Base-by-base conservation (phyloP, 192 early-diverging fungal genomes). In the Anaeromyces robustus region DNA sequence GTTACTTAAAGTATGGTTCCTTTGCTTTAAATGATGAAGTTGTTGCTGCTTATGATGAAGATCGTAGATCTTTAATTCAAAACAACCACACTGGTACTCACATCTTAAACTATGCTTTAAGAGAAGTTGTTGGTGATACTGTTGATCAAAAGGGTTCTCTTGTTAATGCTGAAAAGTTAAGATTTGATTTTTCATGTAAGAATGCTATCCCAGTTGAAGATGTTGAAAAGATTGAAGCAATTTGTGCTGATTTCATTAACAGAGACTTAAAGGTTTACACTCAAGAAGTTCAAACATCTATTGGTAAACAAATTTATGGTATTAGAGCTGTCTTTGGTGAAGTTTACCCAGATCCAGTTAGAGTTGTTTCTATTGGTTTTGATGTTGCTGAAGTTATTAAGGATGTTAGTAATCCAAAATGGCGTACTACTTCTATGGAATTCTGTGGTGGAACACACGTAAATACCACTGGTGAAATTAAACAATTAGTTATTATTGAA, bases 381-480 rank as follows among this genome's bases (percentile, higher is more conserved):
- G 92, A 94, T 82, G 88, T 98, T 26, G 93, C 95, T 80, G 93
- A 94, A 30, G 87, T 99, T n/a, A 85, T 97, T 30, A 88, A 89
- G 80, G 89, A 94, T 86, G 92, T 94, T 11, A 84, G 88, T 29
- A 95, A 96, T 82, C 87, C 87, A 32, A 89, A 92, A 80, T 99
- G 97, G 97, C 84, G 84, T 22, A 87, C 88, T 77, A 92, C 92
- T 80, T 95, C 94, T 43, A 91, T 99, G 80, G 97, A 99, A 87
- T 96, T 99, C 86, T 99, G 97, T 84, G 97, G 97, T 82, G 97
- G 97, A 83, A 98, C 97, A 86, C 97, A 99, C 81, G 96, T 98
- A 30, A 87, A 88, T 29, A 89, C 91, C 86, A 99, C 97, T 2
- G 89, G 91, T 13, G 95, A 97, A 77, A 95, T 99, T 81, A 96